A percentile compares a stretch with the other conserved stretches of the same genome.
These are phyloP conservation scores for Thraustotheca clavata DNA, from an alignment of 352 stramenopile species.

Conservation along the genomic window DNA sequence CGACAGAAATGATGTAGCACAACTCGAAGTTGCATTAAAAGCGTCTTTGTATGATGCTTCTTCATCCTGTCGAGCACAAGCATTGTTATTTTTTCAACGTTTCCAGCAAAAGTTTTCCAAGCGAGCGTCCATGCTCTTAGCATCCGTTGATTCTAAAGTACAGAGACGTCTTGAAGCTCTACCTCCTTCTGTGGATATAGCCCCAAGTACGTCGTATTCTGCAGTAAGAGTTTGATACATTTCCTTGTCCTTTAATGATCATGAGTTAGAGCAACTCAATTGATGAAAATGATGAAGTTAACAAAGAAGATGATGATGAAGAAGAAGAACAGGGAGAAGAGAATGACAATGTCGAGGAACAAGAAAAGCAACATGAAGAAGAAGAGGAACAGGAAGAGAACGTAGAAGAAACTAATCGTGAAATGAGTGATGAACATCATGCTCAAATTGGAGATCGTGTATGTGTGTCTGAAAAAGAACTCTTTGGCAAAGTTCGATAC, in stretches of 20 bases:
- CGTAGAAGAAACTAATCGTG: background rate
- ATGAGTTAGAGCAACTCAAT: constrained; percentile 16
- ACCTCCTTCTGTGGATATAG: constrained; percentile 16
- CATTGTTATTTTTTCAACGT: constrained; percentile 54
- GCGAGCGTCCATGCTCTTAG: constrained; percentile 51
- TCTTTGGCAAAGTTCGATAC: constrained; percentile 75
- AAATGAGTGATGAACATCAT: constrained; percentile 20
- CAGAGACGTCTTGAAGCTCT: constrained; percentile 67
- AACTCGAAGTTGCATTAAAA: constrained; percentile 67
- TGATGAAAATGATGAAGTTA: constrained; percentile 3
- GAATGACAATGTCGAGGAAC: too few species aligned
- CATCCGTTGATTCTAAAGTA: constrained; percentile 71
- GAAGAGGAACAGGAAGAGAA: too few species aligned
- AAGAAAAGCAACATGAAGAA: too few species aligned
- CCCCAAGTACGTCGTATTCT: background rate
- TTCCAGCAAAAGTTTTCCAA: constrained; percentile 79
- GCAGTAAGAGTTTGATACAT: background rate
- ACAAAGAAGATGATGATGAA: too few species aligned
- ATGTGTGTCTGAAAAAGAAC: constrained; percentile 75
- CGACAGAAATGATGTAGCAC: constrained; percentile 72
- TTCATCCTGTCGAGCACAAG: constrained; percentile 53
- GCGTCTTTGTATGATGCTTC: constrained; percentile 67
- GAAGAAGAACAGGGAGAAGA: too few species aligned
- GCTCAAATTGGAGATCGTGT: constrained; percentile 65
- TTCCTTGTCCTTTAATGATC: background rate